Evolutionary conservation across 176 grass and related monocot species (phyloP).

Genomic region (Zizania latifolia): DNA sequence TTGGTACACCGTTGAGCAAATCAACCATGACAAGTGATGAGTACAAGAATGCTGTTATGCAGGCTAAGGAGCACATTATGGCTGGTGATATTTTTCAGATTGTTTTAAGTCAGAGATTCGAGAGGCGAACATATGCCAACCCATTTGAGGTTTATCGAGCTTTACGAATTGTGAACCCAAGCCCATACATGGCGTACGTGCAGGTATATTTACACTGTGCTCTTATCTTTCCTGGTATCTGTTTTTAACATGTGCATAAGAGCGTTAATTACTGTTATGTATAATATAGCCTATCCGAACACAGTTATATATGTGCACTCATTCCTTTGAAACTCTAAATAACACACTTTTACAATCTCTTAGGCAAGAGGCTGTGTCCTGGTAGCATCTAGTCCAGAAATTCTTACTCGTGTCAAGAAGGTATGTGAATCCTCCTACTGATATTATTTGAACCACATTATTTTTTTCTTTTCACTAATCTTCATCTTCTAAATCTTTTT

Average conservation of each 20-base stretch:
- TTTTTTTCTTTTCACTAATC: constrained; percentile 9
- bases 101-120: constrained; percentile 81
- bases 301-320: no score
- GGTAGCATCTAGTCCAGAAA: constrained; percentile 83
- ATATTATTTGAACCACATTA: background rate
- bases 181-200: constrained; percentile 74
- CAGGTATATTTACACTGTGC: constrained; percentile 42
- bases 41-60: constrained; percentile 73
- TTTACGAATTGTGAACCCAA: constrained; percentile 79
- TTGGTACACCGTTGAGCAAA: constrained; percentile 55
- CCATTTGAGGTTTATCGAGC: constrained; percentile 81
- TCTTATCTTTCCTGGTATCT: background rate
- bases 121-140: constrained; percentile 73
- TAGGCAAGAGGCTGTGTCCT: constrained; percentile 87
- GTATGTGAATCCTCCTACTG: constrained; percentile 29
- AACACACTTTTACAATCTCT: constrained; percentile 13
- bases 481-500: background rate
- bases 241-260: background rate
- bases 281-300: no score
- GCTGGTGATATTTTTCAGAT: constrained; percentile 87
- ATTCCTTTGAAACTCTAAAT: no score
- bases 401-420: constrained; percentile 77
- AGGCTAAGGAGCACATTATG: constrained; percentile 81
- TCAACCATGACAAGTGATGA: constrained; percentile 87
- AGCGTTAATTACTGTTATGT: background rate